Evolutionary conservation across 768 basidiomycete genomes (phyloP), one percentile per base, ranked within the genome.

Genomic region (Suillus hirtellus): DNA sequence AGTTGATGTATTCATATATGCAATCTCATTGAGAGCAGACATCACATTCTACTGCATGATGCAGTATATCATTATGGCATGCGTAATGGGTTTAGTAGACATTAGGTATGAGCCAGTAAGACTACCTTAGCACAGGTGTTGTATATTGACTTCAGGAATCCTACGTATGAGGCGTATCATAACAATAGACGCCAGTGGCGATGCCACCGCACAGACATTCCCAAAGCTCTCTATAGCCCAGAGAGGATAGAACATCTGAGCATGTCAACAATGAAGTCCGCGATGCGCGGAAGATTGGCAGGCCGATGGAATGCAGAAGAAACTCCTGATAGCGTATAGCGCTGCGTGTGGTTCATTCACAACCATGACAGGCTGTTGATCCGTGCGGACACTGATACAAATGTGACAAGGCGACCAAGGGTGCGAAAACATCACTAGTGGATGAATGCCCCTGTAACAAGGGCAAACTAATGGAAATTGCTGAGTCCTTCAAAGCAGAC

Each of bases 351-450:
- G 66, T 31, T 68, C 68, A 12, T 60, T 65, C 37, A 52, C 64
- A 10, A 35, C 9, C 35, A 1, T 35, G 15, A 71, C 42, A 15
- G 69, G 56, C 59, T 60, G 60, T 38, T 68, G 68, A 1, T 56
- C 14, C 3, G 50, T 50, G 0, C 59, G 38, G 15, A 63, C 35
- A n/a, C 71, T 71, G 44, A 80, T 49, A 80, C 73, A 59, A 81
- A 82, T 17, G 79, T 82, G 67, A 78, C 80, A 34, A 76, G 65
- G 6, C 66, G 43, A n/a, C 76, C 76, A 31, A 82, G 70, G 21
- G 70, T 65, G n/a, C 68, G 75, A 67, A 75, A 81, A 64, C 76
- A 81, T 62, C 66, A 66, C 19, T 71, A 50, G 3, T 79, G 75
- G 27, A 81, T 61, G 11, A 52, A 55, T n/a, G 66, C 67, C 7